Evolutionary conservation across 768 basidiomycete species (phyloP), one percentile per base, ranked within the genome.

Genomic region (Naganishia vishniacii): DNA sequence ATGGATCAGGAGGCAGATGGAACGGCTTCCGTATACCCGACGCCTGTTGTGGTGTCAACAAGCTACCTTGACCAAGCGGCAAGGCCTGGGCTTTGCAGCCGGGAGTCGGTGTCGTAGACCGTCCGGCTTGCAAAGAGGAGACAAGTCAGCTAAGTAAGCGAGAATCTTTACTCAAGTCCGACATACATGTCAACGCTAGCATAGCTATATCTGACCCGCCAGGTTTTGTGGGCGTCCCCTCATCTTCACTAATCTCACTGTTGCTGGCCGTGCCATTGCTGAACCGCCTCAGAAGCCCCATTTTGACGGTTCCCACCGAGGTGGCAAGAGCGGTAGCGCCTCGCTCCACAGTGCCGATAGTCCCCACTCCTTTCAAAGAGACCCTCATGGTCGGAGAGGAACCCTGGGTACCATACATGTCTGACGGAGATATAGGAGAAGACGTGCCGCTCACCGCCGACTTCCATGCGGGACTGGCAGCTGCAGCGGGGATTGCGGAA

Each of bases 151-250:
- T 37, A 37, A 37, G 34, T 37, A 7, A 37, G 34, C 34, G 34
- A 37, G 15, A 37, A n/a, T n/a, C n/a, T n/a, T n/a, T n/a, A n/a
- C n/a, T n/a, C n/a, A n/a, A 37, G 20, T 6, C 18, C 9, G n/a
- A 34, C 49, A 20, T 51, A 51, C 49, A 28, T 8, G 20, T 26
- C 31, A 48, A 23, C 18, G 48, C 49, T 16, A 64, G 11, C 63
- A 59, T 64, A 4, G 32, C 34, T 8, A 23, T 37, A n/a, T 64
- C 63, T 26, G 51, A 34, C 18, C 42, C 56, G 18, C 42, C 40
- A 5, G 31, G 20, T 32, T 75, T 75, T 7, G 75, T 77, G 8
- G 75, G 75, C 16, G 75, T 77, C 4, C 67, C 73, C 25, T 75
- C 73, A 31, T 72, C 73, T 49, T 75, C 75, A 48, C 72, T 74